phyloP scores from a whole-genome alignment of 129 eudicot species.

The Saussurea involucrata region DNA sequence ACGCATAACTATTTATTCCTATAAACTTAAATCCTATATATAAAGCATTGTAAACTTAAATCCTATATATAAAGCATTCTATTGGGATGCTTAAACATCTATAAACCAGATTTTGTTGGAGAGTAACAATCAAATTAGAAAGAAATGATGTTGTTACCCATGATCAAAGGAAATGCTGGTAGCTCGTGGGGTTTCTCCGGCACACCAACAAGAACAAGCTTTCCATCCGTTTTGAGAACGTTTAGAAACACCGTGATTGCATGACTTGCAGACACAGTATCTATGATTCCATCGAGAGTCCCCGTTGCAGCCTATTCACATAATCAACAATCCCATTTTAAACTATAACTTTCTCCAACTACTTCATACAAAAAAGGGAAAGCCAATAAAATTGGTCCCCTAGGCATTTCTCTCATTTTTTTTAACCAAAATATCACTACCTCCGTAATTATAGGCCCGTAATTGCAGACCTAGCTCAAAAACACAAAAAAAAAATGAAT shows the following conservation, averaged over 20 bases:
- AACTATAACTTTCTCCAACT: background rate
- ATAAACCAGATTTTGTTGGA: no score
- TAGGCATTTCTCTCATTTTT: no score
- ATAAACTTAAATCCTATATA: background rate
- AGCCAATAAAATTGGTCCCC: no score
- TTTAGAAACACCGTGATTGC: constrained; percentile 13
- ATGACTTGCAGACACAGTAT: constrained; percentile 35
- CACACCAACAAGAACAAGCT: constrained; percentile 34
- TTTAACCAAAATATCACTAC: no score
- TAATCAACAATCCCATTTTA: background rate
- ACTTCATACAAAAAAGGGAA: background rate
- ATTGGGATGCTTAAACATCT: background rate
- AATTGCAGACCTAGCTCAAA: no score
- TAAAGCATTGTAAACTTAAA: no score
- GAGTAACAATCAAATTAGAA: background rate
- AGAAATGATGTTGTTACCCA: background rate
- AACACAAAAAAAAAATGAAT: no score
- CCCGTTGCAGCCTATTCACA: background rate
- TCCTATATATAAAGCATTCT: background rate
- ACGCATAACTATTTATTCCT: no score
- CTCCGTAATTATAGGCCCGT: no score
- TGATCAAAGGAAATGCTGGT: constrained; percentile 27
- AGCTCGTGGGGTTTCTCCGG: constrained; percentile 33
- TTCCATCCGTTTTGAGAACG: constrained; percentile 33
- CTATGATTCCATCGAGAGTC: constrained; percentile 24